Conservation (phyloP, 306 rosid genomes). For the Canavalia ensiformis region DNA sequence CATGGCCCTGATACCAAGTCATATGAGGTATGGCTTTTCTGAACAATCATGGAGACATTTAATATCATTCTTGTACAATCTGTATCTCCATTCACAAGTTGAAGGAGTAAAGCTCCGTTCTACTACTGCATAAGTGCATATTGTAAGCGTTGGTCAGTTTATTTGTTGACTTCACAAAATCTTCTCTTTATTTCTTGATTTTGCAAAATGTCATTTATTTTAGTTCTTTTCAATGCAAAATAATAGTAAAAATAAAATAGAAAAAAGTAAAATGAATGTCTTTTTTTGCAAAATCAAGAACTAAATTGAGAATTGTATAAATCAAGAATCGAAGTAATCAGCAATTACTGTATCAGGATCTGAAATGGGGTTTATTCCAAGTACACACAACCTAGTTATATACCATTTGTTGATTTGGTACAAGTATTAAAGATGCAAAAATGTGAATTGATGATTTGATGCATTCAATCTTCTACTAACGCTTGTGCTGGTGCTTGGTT, state of each 20-base stretch:
- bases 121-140: background rate
- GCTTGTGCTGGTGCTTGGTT: background rate
- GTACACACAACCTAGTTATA: background rate
- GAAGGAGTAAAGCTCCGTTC: background rate
- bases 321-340: too few relatives aligned
- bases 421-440: background rate
- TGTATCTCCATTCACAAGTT: background rate
- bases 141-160: background rate
- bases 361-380: background rate
- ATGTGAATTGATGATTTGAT: background rate
- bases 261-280: background rate
- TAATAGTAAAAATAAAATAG: background rate
- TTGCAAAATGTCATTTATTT: background rate
- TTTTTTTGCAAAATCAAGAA: background rate
- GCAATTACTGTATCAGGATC: background rate
- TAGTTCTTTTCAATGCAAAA: background rate
- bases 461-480: conserved; percentile 25
- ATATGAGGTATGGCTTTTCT: conserved; percentile 71
- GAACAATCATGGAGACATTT: conserved; percentile 4
- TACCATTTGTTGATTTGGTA: background rate
- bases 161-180: background rate
- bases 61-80: conserved; percentile 16
- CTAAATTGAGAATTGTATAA: background rate
- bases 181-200: background rate
- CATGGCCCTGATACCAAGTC: conserved; percentile 98